Evolutionary conservation across 768 basidiomycete genomes (phyloP).

Genomic region (Amanita pallidorosea): DNA sequence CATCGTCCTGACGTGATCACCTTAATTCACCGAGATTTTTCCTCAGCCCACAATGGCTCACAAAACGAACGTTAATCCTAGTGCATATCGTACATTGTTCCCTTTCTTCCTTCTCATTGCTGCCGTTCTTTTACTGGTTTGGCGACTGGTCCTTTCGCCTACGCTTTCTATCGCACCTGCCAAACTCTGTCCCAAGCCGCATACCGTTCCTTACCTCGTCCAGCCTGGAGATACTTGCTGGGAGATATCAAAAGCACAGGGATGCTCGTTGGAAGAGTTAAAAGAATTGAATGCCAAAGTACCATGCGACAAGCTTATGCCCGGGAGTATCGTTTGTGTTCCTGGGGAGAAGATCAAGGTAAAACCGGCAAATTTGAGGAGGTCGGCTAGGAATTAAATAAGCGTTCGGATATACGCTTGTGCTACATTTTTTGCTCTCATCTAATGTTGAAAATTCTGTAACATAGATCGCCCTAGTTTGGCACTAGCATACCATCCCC

Average conservation of each 20-base stretch:
- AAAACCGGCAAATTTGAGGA: neutral
- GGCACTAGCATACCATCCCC: neutral
- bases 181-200: slow-evolving; percentile 24
- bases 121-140: slow-evolving; percentile 50
- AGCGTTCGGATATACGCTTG: neutral
- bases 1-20: neutral
- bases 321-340: slow-evolving; percentile 50
- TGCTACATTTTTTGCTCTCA: neutral
- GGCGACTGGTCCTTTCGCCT: slow-evolving; percentile 44
- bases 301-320: slow-evolving; percentile 46
- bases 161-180: slow-evolving; percentile 23
- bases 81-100: slow-evolving; percentile 50
- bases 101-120: slow-evolving; percentile 66
- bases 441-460: neutral
- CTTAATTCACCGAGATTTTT: neutral
- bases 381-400: neutral
- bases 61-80: slow-evolving; percentile 22
- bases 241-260: slow-evolving; percentile 41
- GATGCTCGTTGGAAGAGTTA: slow-evolving; percentile 40
- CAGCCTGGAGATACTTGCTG: slow-evolving; percentile 58
- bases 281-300: slow-evolving; percentile 40
- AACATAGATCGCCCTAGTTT: too few species aligned
- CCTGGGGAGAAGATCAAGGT: slow-evolving; percentile 18
- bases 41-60: slow-evolving; percentile 18
- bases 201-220: slow-evolving; percentile 34